These are phyloP conservation scores for Trichoderma koningii DNA, from an alignment of 2,329 filamentous ascomycete genomes.

Conservation along the genomic window DNA sequence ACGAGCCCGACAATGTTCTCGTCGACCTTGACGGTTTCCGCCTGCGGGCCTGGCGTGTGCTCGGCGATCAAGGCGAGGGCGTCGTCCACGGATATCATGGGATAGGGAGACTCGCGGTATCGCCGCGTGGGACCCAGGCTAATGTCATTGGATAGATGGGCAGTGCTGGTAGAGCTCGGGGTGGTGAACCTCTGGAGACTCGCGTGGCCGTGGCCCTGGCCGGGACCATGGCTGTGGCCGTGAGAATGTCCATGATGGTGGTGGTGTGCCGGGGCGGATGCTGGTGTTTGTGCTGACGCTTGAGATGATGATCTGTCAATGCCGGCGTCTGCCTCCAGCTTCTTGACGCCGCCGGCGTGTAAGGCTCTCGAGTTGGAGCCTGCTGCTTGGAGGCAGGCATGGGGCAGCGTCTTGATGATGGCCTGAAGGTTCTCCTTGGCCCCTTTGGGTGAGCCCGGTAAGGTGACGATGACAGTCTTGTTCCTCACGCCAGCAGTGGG, in stretches of 20 bases:
- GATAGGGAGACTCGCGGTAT: slow-evolving; percentile 84
- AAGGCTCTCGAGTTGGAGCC: slow-evolving; percentile 78
- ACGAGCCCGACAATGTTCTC: slow-evolving; percentile 71
- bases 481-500: slow-evolving; percentile 87
- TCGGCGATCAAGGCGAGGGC: slow-evolving; percentile 73
- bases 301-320: slow-evolving; percentile 44
- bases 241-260: slow-evolving; percentile 49
- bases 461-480: slow-evolving; percentile 78
- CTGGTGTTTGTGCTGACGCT: slow-evolving; percentile 35
- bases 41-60: slow-evolving; percentile 66
- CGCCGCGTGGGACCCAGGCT: slow-evolving; percentile 65
- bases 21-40: slow-evolving; percentile 62
- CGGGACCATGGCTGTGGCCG: slow-evolving; percentile 54
- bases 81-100: slow-evolving; percentile 84
- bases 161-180: slow-evolving; percentile 58
- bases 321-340: slow-evolving; percentile 81
- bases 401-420: slow-evolving; percentile 84
- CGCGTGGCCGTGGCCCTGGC: slow-evolving; percentile 50
- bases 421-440: slow-evolving; percentile 91
- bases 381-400: slow-evolving; percentile 88
- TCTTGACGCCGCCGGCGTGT: slow-evolving; percentile 79
- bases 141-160: slow-evolving; percentile 62
- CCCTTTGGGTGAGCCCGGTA: slow-evolving; percentile 93
- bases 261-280: slow-evolving; percentile 5
- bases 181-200: slow-evolving; percentile 72